These are phyloP conservation scores for Schizophyllum commune DNA, from an alignment of 1,284 basidiomycete genomes.

Conservation along the genomic window DNA sequence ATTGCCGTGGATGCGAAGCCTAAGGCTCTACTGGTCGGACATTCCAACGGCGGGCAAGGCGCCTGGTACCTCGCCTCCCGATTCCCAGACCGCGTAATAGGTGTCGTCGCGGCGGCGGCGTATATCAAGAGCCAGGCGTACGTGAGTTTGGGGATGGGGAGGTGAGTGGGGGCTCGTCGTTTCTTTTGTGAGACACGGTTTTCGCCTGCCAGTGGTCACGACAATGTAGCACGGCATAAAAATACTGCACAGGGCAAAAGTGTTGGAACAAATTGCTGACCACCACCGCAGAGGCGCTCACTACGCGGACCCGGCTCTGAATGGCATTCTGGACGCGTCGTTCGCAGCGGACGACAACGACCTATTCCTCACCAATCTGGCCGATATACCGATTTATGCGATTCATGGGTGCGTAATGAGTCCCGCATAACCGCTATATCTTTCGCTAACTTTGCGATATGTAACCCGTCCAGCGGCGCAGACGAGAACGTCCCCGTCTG, in stretches of 20 bases:
- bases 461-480: slow-evolving; percentile 40
- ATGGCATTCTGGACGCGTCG: slow-evolving; percentile 63
- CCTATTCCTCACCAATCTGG: slow-evolving; percentile 71
- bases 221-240: no score
- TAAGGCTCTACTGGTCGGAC: slow-evolving; percentile 65
- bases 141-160: slow-evolving; percentile 63
- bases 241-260: no score
- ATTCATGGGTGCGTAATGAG: slow-evolving; percentile 59
- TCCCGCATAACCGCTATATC: slow-evolving; percentile 1
- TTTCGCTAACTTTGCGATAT: slow-evolving; percentile 1
- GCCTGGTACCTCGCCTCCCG: slow-evolving; percentile 73
- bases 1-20: slow-evolving; percentile 19
- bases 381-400: slow-evolving; percentile 61
- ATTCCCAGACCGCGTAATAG: slow-evolving; percentile 72
- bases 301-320: slow-evolving; percentile 68
- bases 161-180: slow-evolving; percentile 23
- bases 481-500: slow-evolving; percentile 79
- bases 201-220: no score
- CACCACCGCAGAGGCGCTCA: slow-evolving; percentile 66
- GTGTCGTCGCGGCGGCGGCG: slow-evolving; percentile 64
- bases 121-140: slow-evolving; percentile 85
- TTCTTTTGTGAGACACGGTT: not conserved
- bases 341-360: slow-evolving; percentile 84
- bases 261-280: no score
- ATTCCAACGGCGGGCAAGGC: slow-evolving; percentile 92